Conservation (phyloP, 257 asterid genomes). For the Solanum appendiculatum region DNA sequence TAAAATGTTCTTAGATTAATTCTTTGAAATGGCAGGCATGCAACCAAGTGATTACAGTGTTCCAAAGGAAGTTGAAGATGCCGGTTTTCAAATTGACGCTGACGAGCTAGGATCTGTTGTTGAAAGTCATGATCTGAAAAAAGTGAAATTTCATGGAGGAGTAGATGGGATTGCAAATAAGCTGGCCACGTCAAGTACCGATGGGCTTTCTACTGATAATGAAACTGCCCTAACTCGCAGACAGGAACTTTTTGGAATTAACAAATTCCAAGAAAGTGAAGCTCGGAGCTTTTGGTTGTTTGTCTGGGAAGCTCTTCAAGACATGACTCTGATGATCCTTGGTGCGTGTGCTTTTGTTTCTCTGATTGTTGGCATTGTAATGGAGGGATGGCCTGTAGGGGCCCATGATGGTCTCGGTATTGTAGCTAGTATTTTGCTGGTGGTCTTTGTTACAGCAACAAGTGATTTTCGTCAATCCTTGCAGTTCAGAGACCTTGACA, state of each 20-base stretch:
- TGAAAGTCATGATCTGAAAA: constrained; percentile 3
- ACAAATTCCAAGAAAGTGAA: constrained; percentile 4
- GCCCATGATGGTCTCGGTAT: constrained; percentile 15
- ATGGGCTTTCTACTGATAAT: constrained; percentile 4
- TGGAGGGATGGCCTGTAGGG: constrained; percentile 9
- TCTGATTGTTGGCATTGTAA: constrained; percentile 7
- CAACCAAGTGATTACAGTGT: constrained; percentile 4
- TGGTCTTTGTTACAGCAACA: constrained; percentile 8
- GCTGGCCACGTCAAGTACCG: constrained; percentile 1
- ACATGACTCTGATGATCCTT: constrained; percentile 12
- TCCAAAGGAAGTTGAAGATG: constrained; percentile 6
- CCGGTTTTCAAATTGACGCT: constrained; percentile 7
- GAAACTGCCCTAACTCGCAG: constrained; percentile 1
- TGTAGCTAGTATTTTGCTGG: constrained; percentile 8
- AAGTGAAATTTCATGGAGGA: constrained; percentile 10
- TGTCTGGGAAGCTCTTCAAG: constrained; percentile 12
- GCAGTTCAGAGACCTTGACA: constrained; percentile 11
- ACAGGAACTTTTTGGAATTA: constrained; percentile 5
- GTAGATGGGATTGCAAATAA: constrained; percentile 3
- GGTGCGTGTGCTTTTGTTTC: constrained; percentile 7
- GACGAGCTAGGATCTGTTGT: constrained; percentile 9
- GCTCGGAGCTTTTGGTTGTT: constrained; percentile 11
- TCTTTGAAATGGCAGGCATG: neutral
- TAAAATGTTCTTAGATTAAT: neutral
- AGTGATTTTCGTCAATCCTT: constrained; percentile 11